Percentiles rank a stretch among this genome's conserved stretches.
Conservation (phyloP, 257 asterid species). For the Forsythia viridissima region DNA sequence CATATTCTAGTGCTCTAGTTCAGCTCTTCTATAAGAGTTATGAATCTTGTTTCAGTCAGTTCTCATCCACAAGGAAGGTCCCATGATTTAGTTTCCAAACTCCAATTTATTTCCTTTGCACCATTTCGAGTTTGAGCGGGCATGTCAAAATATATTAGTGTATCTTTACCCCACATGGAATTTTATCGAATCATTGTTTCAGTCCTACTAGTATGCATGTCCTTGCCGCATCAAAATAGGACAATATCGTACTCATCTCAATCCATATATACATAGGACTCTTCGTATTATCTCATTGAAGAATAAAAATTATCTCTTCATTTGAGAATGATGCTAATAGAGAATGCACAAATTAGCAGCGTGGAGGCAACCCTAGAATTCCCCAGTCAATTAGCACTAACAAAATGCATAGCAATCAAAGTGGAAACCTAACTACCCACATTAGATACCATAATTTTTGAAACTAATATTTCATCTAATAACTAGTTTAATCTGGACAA, state of each 20-base stretch:
- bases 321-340: not conserved
- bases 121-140: not conserved
- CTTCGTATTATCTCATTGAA: not conserved
- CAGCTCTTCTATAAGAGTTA: not conserved
- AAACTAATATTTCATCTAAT: not conserved
- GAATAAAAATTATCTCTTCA: not conserved
- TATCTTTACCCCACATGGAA: not conserved
- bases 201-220: not conserved
- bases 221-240: not conserved
- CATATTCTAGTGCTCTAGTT: not conserved
- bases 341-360: slow-evolving; percentile 11
- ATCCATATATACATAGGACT: not conserved
- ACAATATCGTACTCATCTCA: not conserved
- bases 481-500: not conserved
- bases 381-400: not conserved
- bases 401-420: not conserved
- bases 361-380: slow-evolving; percentile 8
- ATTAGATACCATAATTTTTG: not conserved
- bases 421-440: not conserved
- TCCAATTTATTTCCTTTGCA: not conserved
- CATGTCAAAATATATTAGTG: not conserved
- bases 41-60: not conserved
- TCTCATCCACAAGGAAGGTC: not conserved
- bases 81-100: not conserved
- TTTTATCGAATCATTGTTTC: not conserved